phyloP scores from a whole-genome alignment of 257 asterid species.

The Anisodus tanguticus region DNA sequence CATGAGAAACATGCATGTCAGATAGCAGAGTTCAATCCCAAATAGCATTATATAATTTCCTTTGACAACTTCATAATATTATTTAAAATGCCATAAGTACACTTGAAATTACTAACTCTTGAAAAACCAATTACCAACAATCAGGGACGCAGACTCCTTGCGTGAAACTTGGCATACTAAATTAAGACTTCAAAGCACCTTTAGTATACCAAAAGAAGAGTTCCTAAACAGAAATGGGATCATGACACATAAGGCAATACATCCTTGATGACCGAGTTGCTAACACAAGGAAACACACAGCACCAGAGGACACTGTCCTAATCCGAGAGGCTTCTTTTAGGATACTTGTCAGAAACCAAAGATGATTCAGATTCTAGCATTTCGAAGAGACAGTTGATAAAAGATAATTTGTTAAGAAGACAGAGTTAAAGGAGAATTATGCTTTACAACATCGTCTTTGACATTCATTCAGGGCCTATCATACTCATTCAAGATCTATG shows the following conservation, averaged over 20 bases:
- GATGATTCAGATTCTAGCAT: slow-evolving; percentile 10
- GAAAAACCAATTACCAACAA: neutral
- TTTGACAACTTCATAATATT: neutral
- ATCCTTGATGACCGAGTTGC: neutral
- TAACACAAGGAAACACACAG: neutral
- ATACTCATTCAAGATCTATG: slow-evolving; percentile 1
- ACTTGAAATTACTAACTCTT: neutral
- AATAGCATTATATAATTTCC: neutral
- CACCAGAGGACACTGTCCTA: neutral
- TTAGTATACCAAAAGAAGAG: neutral
- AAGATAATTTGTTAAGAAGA: neutral
- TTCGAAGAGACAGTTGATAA: neutral
- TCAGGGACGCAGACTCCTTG: neutral
- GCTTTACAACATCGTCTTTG: slow-evolving; percentile 8
- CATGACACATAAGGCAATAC: slow-evolving; percentile 18
- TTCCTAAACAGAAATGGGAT: neutral
- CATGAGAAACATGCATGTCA: slow-evolving; percentile 21
- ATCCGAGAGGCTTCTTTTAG: neutral
- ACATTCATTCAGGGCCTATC: neutral
- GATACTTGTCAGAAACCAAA: slow-evolving; percentile 18
- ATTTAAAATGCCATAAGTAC: neutral
- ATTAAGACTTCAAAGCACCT: neutral
- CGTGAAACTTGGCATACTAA: neutral
- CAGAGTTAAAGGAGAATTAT: slow-evolving; percentile 3
- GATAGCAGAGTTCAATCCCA: neutral